phyloP scores from a whole-genome alignment of 192 early-diverging fungal genomes.

The Coemansia sp. region DNA sequence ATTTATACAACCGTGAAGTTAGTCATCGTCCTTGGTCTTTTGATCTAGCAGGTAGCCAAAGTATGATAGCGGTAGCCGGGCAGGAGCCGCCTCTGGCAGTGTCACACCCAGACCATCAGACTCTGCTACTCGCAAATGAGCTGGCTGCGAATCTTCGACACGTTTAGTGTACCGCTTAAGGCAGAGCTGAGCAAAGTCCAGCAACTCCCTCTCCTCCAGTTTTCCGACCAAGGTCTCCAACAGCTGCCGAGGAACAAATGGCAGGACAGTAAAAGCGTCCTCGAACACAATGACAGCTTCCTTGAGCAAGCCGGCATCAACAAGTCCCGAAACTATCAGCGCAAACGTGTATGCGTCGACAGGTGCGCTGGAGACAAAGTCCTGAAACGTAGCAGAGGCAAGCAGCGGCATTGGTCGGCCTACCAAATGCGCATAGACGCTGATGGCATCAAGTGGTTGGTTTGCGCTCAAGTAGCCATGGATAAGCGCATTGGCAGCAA shows the following conservation, averaged over 20 bases:
- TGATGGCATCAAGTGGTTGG: constrained; percentile 15
- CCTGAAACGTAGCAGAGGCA: constrained; percentile 1
- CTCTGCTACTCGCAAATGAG: not conserved
- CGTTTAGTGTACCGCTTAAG: constrained; percentile 30
- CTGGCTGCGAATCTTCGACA: constrained; percentile 26
- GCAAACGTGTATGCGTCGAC: constrained; percentile 33
- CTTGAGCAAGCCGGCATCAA: constrained; percentile 6
- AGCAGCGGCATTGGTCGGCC: constrained; percentile 40
- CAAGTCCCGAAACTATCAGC: constrained; percentile 26
- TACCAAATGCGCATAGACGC: constrained; percentile 31
- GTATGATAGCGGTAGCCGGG: constrained; percentile 25
- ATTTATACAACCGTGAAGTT: too few relatives aligned
- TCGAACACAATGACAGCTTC: constrained; percentile 50
- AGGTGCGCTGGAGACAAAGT: constrained; percentile 12
- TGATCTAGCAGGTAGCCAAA: constrained; percentile 27
- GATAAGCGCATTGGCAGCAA: constrained; percentile 30
- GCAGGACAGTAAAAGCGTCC: constrained; percentile 40
- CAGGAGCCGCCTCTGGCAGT: constrained; percentile 1
- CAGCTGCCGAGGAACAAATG: constrained; percentile 31
- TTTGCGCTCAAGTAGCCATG: constrained; percentile 19
- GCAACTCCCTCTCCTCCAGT: constrained; percentile 21
- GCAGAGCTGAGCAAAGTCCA: constrained; percentile 32
- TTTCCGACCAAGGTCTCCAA: constrained; percentile 26
- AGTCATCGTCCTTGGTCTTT: not conserved
- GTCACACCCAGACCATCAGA: not conserved